Conservation (phyloP, 345 rosid genomes). For the Fremontodendron californicum region DNA sequence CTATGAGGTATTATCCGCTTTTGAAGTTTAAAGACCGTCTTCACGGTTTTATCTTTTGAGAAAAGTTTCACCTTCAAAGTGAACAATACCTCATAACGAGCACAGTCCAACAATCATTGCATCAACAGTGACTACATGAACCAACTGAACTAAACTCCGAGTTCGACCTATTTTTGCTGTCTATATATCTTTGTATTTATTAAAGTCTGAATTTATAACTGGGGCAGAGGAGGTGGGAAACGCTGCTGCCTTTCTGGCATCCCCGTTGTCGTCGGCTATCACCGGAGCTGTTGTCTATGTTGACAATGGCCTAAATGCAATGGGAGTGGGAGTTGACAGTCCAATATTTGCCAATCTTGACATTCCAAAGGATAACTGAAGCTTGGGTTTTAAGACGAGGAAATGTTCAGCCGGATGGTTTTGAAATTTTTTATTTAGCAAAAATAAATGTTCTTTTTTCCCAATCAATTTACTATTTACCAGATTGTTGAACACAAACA, state of each 20-base stretch:
- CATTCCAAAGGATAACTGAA: constrained; percentile 42
- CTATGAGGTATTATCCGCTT: no score
- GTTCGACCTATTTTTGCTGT: no score
- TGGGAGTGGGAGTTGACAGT: constrained; percentile 90
- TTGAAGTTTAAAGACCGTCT: no score
- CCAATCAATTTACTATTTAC: no score
- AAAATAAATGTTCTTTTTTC: not conserved
- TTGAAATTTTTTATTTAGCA: not conserved
- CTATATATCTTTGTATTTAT: not conserved
- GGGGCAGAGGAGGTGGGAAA: constrained; percentile 88
- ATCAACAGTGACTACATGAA: no score
- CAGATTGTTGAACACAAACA: no score
- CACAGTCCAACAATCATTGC: no score
- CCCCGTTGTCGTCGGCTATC: constrained; percentile 88
- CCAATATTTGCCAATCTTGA: constrained; percentile 68
- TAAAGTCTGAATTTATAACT: constrained; percentile 2
- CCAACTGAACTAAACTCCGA: no score
- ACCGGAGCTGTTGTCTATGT: constrained; percentile 81
- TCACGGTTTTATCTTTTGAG: no score
- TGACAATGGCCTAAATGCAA: constrained; percentile 89
- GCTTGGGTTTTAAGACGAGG: not conserved
- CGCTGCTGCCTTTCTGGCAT: constrained; percentile 86
- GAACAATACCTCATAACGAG: no score
- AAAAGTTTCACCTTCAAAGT: no score
- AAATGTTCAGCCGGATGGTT: not conserved